Evolutionary conservation across 257 asterid genomes (phyloP).

Genomic region (Solanum acaule): DNA sequence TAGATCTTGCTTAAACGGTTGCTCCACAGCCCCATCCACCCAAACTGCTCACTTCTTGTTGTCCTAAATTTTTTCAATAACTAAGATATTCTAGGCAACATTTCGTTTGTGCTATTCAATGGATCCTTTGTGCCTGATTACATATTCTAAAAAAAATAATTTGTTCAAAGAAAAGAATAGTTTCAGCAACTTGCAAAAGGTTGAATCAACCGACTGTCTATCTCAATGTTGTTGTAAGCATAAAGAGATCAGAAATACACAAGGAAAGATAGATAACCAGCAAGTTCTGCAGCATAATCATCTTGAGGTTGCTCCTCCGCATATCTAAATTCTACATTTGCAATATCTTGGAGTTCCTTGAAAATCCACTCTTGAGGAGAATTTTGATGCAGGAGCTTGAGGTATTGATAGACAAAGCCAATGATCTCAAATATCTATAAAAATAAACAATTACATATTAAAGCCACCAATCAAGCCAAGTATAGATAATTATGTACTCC

Average conservation of each 20-base stretch:
- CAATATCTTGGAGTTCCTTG: slow-evolving; percentile 92
- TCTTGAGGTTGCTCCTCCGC: slow-evolving; percentile 98
- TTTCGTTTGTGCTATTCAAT: not conserved
- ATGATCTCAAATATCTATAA: slow-evolving; percentile 76
- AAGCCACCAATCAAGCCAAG: not conserved
- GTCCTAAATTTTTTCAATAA: not conserved
- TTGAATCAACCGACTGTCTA: not conserved
- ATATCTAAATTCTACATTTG: slow-evolving; percentile 79
- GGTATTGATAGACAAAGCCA: slow-evolving; percentile 79
- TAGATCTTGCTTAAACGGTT: not conserved
- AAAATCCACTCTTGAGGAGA: slow-evolving; percentile 93
- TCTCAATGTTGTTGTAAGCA: not conserved
- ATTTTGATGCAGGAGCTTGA: slow-evolving; percentile 66
- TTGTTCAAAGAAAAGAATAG: not conserved
- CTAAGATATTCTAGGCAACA: not conserved
- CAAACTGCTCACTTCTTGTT: not conserved
- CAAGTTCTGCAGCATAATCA: slow-evolving; percentile 96
- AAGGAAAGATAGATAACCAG: slow-evolving; percentile 31
- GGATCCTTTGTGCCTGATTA: not conserved
- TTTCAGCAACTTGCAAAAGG: not conserved
- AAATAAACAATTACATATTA: slow-evolving; percentile 7
- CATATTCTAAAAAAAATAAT: not conserved
- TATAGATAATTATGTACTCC: not conserved
- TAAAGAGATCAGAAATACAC: not conserved
- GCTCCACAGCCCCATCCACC: not conserved